A percentile compares a stretch with the other conserved stretches of the same genome.
phyloP scores from a whole-genome alignment of 306 rosid genomes.

The Cicer cuneatum region DNA sequence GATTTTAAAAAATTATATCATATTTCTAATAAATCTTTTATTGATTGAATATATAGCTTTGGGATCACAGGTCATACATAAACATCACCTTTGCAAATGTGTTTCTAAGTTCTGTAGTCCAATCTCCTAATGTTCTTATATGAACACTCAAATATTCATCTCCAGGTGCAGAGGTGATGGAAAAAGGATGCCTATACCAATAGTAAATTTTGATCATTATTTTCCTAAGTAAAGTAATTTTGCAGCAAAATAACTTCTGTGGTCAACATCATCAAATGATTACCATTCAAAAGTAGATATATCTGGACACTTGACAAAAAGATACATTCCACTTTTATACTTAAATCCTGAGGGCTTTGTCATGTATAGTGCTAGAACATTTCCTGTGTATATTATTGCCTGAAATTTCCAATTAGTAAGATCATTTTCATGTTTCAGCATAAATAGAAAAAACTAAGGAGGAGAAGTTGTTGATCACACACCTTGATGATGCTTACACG shows the following conservation, averaged over 20 bases:
- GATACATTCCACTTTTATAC: slow-evolving; percentile 91
- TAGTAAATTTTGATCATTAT: not conserved
- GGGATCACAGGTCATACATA: slow-evolving; percentile 16
- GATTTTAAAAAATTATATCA: slow-evolving; percentile 6
- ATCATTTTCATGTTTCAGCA: slow-evolving; percentile 23
- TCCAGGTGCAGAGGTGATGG: slow-evolving; percentile 96
- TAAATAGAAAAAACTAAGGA: not conserved
- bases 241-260: slow-evolving; percentile 17
- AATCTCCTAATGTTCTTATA: slow-evolving; percentile 79
- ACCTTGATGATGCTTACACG: slow-evolving; percentile 75
- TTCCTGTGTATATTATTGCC: slow-evolving; percentile 84
- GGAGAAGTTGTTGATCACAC: slow-evolving; percentile 18
- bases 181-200: slow-evolving; percentile 84
- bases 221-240: slow-evolving; percentile 23
- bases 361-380: slow-evolving; percentile 86
- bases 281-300: slow-evolving; percentile 90
- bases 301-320: slow-evolving; percentile 89
- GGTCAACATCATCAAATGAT: slow-evolving; percentile 7
- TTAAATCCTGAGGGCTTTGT: slow-evolving; percentile 74
- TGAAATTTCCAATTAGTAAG: slow-evolving; percentile 51
- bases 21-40: slow-evolving; percentile 7
- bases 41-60: not conserved
- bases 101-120: slow-evolving; percentile 80
- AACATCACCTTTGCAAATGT: slow-evolving; percentile 66
- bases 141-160: slow-evolving; percentile 92